Base-by-base conservation (phyloP, 176 grass and related monocot genomes). In the Puccinellia tenuiflora region DNA sequence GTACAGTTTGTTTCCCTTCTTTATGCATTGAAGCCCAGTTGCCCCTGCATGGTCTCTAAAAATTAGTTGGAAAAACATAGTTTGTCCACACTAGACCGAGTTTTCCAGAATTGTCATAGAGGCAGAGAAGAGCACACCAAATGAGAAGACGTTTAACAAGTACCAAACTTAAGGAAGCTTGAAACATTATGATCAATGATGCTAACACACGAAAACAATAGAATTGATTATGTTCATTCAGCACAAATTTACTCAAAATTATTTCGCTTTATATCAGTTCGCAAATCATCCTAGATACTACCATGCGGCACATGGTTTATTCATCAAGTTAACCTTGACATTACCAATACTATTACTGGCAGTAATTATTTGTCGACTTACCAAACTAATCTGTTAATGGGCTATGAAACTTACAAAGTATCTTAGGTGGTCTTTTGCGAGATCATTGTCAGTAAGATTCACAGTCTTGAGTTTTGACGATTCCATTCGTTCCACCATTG, bases 391-490 rank as follows among this genome's bases (percentile, higher is more conserved):
- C 37, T 83, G 54, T 16, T 46, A 51, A 71, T 35, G n/a, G 45
- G 37, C 42, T 55, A 86, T 42, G 43, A 52, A 88, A 88, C 93
- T 78, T 93, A 99, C 96, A 79, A 99, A 96, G 85, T 99, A 99
- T 85, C 93, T 90, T 56, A 99, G 91, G 46, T 99, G 96, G 25
- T 93, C 93, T 45, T 99, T 99, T 18, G 85, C 96, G 48, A 99
- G 80, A 65, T 99, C 93, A 79, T 93, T 90, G 29, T 92, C 78
- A 83, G 89, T 99, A 84, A 99, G 96, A 78, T 96, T 88, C 79
- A 92, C 85, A 59, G 96, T 99, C 79, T 88, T 75, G 11, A 99
- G 83, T 43, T 96, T 76, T 9, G 85, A 83, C 51, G 80, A 79
- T 90, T 93, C 76, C 91, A 99, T 91, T 29, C 83, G 86, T 60